Base-by-base conservation (phyloP, 1,139 yeast genomes). In the Saccharomycopsis crataegensis region DNA sequence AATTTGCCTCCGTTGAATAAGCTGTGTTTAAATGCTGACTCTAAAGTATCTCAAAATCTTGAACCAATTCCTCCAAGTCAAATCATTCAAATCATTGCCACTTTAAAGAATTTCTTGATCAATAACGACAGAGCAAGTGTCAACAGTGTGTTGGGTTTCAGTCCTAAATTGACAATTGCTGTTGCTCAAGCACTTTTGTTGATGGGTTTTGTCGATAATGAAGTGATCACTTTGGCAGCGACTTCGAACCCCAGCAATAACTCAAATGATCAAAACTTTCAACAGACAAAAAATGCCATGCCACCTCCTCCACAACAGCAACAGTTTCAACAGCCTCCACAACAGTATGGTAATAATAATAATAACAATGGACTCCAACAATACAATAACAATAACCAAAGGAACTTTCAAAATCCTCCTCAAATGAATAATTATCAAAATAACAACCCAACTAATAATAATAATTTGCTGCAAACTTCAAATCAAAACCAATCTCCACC, bases 121-220 rank as follows among this genome's bases (percentile, higher is more conserved):
- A 76, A 82, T 36, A 78, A 82, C 16, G 75, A 77, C 46, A 72
- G 79, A 1, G 71, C 74, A 12, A 73, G 79, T 57, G 79, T 78
- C 5, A 67, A 68, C 12, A 82, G 79, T 46, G 73, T 80, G 46
- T 72, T 82, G 57, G 78, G 73, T 56, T 71, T 80, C 40, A 77
- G 81, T 44, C 82, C 85, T 3, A 75, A 79, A 50, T 69, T 84
- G 48, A 83, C 89, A 4, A 70, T 80, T 2, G 75, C 86, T 1
- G 81, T 86, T 0, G 80, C 90, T 0, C 93, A 86, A 64, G 86
- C 89, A 2, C 70, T 86, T 58, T 66, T 85, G n/a, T 71, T 83
- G 49, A 84, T 85, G 91, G 94, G 93, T 0, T 74, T 85, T 50
- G 79, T 85, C 37, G 86, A 84, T 64, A 73, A 76, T 44, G 82